Conservation (phyloP, 441 rosid genomes). For the Corymbia calophylla region DNA sequence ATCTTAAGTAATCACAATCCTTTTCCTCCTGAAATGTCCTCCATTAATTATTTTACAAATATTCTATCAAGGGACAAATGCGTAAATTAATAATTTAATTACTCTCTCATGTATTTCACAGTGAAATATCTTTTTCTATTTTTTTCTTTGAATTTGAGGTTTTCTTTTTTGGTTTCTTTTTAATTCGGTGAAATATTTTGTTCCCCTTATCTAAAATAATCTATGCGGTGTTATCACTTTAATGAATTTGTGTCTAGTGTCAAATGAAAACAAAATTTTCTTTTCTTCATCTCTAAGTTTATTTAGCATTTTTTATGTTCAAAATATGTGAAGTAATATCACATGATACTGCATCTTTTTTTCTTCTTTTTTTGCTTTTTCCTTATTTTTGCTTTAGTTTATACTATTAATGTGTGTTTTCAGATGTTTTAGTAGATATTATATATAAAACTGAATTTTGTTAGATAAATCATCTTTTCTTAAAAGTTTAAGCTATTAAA, state of each 20-base stretch:
- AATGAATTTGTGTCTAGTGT: background rate
- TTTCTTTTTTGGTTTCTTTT: background rate
- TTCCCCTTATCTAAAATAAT: background rate
- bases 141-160: background rate
- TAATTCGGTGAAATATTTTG: fast-evolving
- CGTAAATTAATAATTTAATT: background rate
- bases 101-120: background rate
- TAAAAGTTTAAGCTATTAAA: fast-evolving
- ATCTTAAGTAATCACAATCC: no score
- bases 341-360: background rate
- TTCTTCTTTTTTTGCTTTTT: background rate
- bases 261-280: background rate
- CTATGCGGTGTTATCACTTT: background rate
- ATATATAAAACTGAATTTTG: background rate
- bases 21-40: background rate
- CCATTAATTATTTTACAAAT: background rate
- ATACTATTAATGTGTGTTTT: background rate
- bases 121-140: background rate
- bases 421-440: background rate
- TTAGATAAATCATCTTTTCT: fast-evolving
- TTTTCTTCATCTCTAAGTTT: no score
- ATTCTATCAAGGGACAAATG: background rate
- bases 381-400: background rate
- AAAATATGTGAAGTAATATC: background rate
- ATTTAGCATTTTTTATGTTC: background rate